Evolutionary conservation across 2,329 filamentous ascomycete species (phyloP), one percentile per base, ranked within the genome.

Genomic region (Stenocarpella maydis): DNA sequence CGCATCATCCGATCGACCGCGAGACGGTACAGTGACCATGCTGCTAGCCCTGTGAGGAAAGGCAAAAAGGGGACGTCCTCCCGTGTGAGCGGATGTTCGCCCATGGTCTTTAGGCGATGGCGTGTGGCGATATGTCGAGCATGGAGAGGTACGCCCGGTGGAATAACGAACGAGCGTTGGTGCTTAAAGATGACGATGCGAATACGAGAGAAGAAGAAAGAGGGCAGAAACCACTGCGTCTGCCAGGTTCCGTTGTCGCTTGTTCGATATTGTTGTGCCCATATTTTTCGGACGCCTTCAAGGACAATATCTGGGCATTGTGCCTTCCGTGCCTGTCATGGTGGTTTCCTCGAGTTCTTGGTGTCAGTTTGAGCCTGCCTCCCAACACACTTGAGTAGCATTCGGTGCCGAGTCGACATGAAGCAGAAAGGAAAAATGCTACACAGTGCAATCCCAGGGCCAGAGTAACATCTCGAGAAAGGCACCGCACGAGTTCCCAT

Each of bases 31-130:
- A 74, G 19, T 2, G 65, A 45, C 73, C 73, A 74, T 24, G 60
- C 55, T 19, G 72, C 66, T 10, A 74, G 69, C 9, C 69, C 73
- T 15, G 60, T 53, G 28, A 74, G 60, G 55, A 74, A 61, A 15
- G 72, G 73, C 15, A 71, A 43, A 65, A 72, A 74, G 4, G 73
- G 73, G 7, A 74, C 68, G 47, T 69, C 49, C 14, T 55, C 39
- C 28, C 28, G 58, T 61, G n/a, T 24, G 9, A 28, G 19, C 7
- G 10, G 19, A n/a, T 47, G 14, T 15, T 66, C 64, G 12, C 28
- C 21, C 64, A 66, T 66, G 26, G 28, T 31, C 4, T 9, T 31
- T 21, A 10, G 34, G 12, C 5, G 10, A 37, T 8, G 10, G 10
- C 12, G 34, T 2, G 10, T 10, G 9, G 34, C 34, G 34, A 37